Base-by-base conservation (phyloP, 352 stramenopile species). In the Phytophthora aleatoria region DNA sequence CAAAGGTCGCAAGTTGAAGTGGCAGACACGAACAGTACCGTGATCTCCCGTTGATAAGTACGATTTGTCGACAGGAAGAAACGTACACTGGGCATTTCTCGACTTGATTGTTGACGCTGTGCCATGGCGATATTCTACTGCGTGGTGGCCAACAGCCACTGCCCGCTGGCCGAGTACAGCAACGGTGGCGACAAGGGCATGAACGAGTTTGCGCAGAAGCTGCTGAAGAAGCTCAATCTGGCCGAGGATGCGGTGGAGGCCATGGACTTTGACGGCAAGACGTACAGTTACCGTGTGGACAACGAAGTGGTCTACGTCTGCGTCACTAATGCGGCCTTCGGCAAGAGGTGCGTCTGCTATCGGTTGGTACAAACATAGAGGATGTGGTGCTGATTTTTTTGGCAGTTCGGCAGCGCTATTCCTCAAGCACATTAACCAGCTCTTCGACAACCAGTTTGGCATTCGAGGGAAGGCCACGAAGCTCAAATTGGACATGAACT, bases 91-190 rank as follows among this genome's bases (percentile, higher is more conserved):
- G 24, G 36, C 48, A 52, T 41, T 62, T 52, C n/a, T 61, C 26
- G 12, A 47, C 59, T 67, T 47, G 50, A 31, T 50, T 49, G 36
- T 41, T 51, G 33, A 11, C 16, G 5, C 16, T 45, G 12, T 38
- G 24, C 1, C n/a, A 91, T 96, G 87, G 73, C 86, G 56, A 96
- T 96, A 71, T 94, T 84, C 69, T 96, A 95, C 79, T 96, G 86
- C 64, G 76, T 96, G 9, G 77, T 96, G 54, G 87, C 86, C 47
- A 96, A 96, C 68, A 75, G 72, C 53, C 64, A 91, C 80, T 94
- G 84, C 43, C 73, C 87, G 57, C 73, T 96, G 54, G 80, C 85
- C 15, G 86, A 96, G 72, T 83, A 85, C 69, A 92, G 84, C 74
- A 92, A 92, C 38, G 80, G 77, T 50, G 85, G 86, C 45, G 81